These are phyloP conservation scores for Microcos paniculata DNA, from an alignment of 345 rosid genomes.

Conservation along the genomic window DNA sequence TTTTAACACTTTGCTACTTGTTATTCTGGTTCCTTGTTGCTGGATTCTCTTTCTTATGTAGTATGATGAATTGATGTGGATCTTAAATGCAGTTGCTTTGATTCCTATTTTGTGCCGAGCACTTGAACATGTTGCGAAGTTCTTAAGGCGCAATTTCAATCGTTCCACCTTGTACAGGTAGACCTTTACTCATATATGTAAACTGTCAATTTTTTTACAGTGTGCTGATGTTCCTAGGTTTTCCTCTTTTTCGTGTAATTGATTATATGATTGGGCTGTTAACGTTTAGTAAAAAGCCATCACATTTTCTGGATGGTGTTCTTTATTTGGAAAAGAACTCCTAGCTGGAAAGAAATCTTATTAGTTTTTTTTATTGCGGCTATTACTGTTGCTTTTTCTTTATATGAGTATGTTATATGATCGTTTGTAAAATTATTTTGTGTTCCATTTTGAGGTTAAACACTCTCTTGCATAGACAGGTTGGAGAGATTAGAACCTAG, in stretches of 20 bases:
- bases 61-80: conserved; percentile 15
- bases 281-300: no score
- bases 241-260: background rate
- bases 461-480: background rate
- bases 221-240: background rate
- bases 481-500: background rate
- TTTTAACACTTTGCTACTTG: background rate
- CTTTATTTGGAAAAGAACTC: background rate
- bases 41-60: background rate
- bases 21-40: background rate
- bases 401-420: no score
- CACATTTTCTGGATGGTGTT: background rate
- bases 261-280: background rate
- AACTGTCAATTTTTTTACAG: background rate
- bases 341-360: background rate
- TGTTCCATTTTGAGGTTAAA: background rate
- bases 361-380: background rate
- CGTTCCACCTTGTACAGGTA: conserved; percentile 91
- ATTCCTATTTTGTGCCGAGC: conserved; percentile 87
- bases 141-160: conserved; percentile 76
- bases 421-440: background rate
- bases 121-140: conserved; percentile 77
- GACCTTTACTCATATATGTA: background rate
- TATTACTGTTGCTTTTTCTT: background rate
- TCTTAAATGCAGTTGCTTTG: conserved; percentile 69